phyloP scores from a whole-genome alignment of 768 basidiomycete genomes.

The Coprinopsis marcescibilis region DNA sequence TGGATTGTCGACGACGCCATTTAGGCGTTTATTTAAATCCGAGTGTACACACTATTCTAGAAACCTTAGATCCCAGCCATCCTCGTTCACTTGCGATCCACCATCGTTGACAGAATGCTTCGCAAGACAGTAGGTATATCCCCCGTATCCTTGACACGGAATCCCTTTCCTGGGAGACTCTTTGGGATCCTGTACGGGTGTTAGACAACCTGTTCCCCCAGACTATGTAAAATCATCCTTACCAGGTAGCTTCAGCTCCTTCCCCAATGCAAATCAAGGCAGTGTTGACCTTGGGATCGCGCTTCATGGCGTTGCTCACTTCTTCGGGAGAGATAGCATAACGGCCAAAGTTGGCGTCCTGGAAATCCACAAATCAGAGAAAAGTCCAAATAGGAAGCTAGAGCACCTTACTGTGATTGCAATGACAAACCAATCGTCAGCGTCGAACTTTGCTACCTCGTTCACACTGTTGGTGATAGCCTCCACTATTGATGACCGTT shows the following conservation, averaged over 20 bases:
- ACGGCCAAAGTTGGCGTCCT: slow-evolving; percentile 63
- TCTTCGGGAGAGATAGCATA: slow-evolving; percentile 59
- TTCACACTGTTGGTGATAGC: slow-evolving; percentile 59
- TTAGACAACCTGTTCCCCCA: neutral
- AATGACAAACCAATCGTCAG: slow-evolving; percentile 72
- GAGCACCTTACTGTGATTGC: slow-evolving; percentile 44
- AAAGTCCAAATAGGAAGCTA: neutral
- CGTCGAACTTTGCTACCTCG: slow-evolving; percentile 57
- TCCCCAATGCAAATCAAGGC: slow-evolving; percentile 67
- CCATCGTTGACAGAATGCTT: slow-evolving; percentile 55
- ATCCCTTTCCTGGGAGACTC: slow-evolving; percentile 54
- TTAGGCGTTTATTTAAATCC: no score
- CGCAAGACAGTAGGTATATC: slow-evolving; percentile 61
- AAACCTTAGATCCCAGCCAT: no score
- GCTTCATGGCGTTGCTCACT: slow-evolving; percentile 50
- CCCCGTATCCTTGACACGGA: slow-evolving; percentile 52
- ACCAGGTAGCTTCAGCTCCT: slow-evolving; percentile 62
- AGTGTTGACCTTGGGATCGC: slow-evolving; percentile 59
- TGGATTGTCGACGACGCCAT: no score
- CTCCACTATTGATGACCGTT: slow-evolving; percentile 38
- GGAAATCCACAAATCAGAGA: neutral
- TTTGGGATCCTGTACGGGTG: slow-evolving; percentile 46
- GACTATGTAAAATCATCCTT: slow-evolving; percentile 10
- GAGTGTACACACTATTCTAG: no score
- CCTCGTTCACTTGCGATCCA: slow-evolving; percentile 31